phyloP scores from a whole-genome alignment of 768 basidiomycete species.

The Termitomyces eurrhizus region DNA sequence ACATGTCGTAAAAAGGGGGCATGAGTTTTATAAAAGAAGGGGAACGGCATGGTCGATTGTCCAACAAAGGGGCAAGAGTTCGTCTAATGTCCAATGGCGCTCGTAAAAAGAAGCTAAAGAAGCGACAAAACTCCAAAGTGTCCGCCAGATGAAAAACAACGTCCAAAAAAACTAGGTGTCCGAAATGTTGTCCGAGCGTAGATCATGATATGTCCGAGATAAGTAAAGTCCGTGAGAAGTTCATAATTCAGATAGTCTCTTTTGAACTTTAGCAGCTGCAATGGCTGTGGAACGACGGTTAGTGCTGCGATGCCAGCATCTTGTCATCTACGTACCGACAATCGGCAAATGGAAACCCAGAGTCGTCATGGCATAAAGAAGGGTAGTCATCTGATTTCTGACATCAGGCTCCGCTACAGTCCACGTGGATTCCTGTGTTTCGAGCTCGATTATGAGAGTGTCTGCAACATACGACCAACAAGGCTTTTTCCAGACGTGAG shows the following conservation, averaged over 20 bases:
- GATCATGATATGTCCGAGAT: conserved; percentile 9
- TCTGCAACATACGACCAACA: conserved; percentile 73
- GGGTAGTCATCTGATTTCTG: conserved; percentile 54
- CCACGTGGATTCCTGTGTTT: conserved; percentile 61
- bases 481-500: conserved; percentile 35
- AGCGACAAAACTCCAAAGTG: conserved; percentile 19
- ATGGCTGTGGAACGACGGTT: conserved; percentile 23
- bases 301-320: neutral
- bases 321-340: conserved; percentile 30
- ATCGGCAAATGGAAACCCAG: conserved; percentile 61
- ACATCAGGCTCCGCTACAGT: conserved; percentile 56
- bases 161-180: conserved; percentile 8
- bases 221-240: conserved; percentile 6
- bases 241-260: conserved; percentile 32
- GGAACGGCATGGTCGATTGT: conserved; percentile 12
- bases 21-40: neutral
- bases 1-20: conserved; percentile 6
- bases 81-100: conserved; percentile 19
- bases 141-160: conserved; percentile 13
- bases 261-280: conserved; percentile 38
- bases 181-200: conserved; percentile 9
- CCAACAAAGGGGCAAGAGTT: conserved; percentile 17
- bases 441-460: conserved; percentile 63
- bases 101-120: conserved; percentile 13
- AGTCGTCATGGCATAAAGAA: conserved; percentile 62